Evolutionary conservation across 768 basidiomycete species (phyloP), one percentile per base, ranked within the genome.

Genomic region (Panaeolus papilionaceus): DNA sequence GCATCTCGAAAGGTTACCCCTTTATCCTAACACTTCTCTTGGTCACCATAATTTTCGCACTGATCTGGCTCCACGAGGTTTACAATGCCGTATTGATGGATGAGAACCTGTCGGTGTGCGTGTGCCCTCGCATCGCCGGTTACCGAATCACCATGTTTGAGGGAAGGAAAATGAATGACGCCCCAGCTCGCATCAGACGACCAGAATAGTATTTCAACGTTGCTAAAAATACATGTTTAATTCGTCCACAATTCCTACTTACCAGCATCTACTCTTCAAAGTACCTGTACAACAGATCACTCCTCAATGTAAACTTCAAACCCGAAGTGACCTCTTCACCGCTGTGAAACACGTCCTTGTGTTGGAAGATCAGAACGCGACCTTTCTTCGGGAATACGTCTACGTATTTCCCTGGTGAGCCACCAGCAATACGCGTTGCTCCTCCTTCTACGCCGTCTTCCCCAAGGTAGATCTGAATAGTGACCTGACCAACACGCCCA

Each of bases 381-480:
- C 84, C 84, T 26, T 75, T 71, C 71, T 82, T 81, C 0, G 84
- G 82, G 49, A 79, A 77, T 9, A 85, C 79, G 63, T 86, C 83
- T 9, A 83, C 7, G 44, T 74, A 78, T 26, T 73, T 67, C 16
- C 71, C 72, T n/a, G 75, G 73, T 26, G 71, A 70, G 20, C 74
- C 67, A 65, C 74, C 67, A 65, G 72, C 75, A 45, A 85, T 79
- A 40, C 83, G 73, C 4, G 84, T 86, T 2, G 82, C 78, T 6
- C 84, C 83, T 8, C 82, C 83, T 51, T 75, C 67, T 2, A 83
- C 66, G 2, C 68, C 79, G 2, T 78, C 77, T 20, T 79, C 79
- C 39, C 81, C 83, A 4, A 86, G 79, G 64, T 85, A 85, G 9
- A 85, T 74, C 65, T 83, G 83, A 20, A 84, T 62, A 1, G 83